phyloP scores from a whole-genome alignment of 192 early-diverging fungal species.

The Chytriomyces confervae region DNA sequence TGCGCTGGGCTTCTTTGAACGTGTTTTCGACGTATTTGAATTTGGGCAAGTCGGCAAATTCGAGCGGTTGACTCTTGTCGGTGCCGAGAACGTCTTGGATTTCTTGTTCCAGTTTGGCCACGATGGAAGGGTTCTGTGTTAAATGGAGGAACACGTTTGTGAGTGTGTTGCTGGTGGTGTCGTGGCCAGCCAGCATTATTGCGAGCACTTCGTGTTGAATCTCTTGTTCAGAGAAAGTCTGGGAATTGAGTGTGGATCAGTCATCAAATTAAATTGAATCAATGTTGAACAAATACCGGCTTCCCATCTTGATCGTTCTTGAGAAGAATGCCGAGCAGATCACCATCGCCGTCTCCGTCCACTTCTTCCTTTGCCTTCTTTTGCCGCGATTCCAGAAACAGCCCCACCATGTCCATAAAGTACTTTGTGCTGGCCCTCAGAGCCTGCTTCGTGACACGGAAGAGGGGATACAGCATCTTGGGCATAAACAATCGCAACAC shows the following conservation, averaged over 20 bases:
- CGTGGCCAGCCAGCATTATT: constrained; percentile 59
- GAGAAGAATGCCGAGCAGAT: background rate
- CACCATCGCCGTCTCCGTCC: background rate
- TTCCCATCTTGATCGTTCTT: background rate
- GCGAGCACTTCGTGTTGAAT: constrained; percentile 53
- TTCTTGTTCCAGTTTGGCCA: constrained; percentile 46
- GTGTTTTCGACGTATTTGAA: constrained; percentile 26
- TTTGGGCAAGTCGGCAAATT: constrained; percentile 14
- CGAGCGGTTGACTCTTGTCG: background rate
- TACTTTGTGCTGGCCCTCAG: background rate
- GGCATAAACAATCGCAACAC: background rate
- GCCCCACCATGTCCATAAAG: background rate
- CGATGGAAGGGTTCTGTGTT: constrained; percentile 42
- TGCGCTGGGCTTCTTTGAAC: constrained; percentile 59
- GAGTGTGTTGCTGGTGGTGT: constrained; percentile 58
- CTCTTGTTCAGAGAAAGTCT: constrained; percentile 37
- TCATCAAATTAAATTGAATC: background rate
- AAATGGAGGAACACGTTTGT: constrained; percentile 51
- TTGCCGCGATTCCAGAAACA: background rate
- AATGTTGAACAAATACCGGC: background rate
- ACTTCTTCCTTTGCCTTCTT: background rate
- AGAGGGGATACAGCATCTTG: background rate
- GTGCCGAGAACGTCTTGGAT: constrained; percentile 22
- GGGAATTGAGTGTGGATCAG: background rate
- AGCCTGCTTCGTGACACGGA: background rate